Percentiles rank a stretch among this genome's conserved stretches.
These are phyloP conservation scores for Botrytis paeoniae DNA, from an alignment of 2,329 filamentous ascomycete species.

Conservation along the genomic window DNA sequence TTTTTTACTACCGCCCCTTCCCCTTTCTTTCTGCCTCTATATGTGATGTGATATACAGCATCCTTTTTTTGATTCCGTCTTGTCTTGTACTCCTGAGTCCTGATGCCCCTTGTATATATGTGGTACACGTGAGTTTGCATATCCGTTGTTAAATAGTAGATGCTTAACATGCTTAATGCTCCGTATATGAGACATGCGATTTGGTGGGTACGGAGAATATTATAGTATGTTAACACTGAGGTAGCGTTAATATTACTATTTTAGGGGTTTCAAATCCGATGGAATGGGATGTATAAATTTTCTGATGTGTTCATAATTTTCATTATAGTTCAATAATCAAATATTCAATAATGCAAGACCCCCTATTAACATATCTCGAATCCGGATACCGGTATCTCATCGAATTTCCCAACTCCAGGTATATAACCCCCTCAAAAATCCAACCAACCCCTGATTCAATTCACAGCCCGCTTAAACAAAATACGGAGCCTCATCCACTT, in stretches of 20 bases:
- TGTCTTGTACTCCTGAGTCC: neutral
- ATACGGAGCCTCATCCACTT: slow-evolving; percentile 74
- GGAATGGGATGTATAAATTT: neutral
- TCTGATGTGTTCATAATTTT: neutral
- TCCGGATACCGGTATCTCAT: neutral
- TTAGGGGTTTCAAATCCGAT: neutral
- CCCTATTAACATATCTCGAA: neutral
- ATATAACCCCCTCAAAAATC: neutral
- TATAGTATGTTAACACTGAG: neutral
- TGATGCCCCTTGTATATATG: neutral
- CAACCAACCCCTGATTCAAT: neutral
- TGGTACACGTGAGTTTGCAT: neutral
- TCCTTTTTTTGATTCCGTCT: neutral
- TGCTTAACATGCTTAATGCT: too few relatives aligned
- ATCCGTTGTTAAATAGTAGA: neutral
- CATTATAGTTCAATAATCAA: neutral
- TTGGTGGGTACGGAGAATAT: neutral
- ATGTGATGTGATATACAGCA: neutral
- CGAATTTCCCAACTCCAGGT: neutral
- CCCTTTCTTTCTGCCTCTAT: neutral
- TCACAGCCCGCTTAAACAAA: slow-evolving; percentile 21
- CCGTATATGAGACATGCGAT: too few relatives aligned
- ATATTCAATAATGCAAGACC: neutral
- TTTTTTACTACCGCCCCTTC: too few relatives aligned
- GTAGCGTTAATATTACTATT: neutral